Evolutionary conservation across 2,329 filamentous ascomycete genomes (phyloP), one percentile per base, ranked within the genome.

Genomic region (Colletotrichum coccodes): DNA sequence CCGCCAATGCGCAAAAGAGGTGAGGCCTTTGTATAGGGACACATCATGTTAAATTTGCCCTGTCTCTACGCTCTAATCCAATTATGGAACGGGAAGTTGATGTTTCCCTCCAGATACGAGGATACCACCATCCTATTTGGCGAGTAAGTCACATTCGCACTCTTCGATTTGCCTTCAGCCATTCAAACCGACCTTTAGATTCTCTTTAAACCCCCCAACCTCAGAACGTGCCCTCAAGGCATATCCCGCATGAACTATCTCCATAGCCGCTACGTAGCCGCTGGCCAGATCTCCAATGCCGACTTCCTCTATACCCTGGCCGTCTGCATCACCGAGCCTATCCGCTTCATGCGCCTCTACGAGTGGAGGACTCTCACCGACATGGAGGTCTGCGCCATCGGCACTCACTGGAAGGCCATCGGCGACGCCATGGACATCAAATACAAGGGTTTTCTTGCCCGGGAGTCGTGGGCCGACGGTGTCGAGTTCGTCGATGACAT

Each of bases 291-390:
- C 52, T 68, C 70, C 42, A 79, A 82, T 53, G 73, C 77, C 36
- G 80, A 83, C 40, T 50, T 83, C 11, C 75, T 83, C 18, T 82
- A 83, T 67, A 80, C 80, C 6, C 76, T 82, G 4, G 81, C 81
- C 50, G 83, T 93, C 0, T 93, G 93, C 75, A 85, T 92, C 21
- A 81, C 86, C 1, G 90, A 94, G 75, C 91, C 92, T 0, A 78
- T 87, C 34, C 82, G 85, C 16, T 94, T 91, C 83, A 85, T 92
- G 36, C 76, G 84, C 6, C 80, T 80, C 6, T 92, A 89, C 73
- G 93, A 95, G 76, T 95, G 92, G 92, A 87, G 93, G 2, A 44
- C 80, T 5, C 77, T 93, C 26, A 91, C 86, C 18, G 87, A 91
- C 0, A 83, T 94, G 78, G 93, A 95, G 77, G 77, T 83, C 11